Percentiles rank a stretch among this genome's conserved stretches.
phyloP scores from a whole-genome alignment of 2,329 filamentous ascomycete genomes.

The Trichoderma sp. region DNA sequence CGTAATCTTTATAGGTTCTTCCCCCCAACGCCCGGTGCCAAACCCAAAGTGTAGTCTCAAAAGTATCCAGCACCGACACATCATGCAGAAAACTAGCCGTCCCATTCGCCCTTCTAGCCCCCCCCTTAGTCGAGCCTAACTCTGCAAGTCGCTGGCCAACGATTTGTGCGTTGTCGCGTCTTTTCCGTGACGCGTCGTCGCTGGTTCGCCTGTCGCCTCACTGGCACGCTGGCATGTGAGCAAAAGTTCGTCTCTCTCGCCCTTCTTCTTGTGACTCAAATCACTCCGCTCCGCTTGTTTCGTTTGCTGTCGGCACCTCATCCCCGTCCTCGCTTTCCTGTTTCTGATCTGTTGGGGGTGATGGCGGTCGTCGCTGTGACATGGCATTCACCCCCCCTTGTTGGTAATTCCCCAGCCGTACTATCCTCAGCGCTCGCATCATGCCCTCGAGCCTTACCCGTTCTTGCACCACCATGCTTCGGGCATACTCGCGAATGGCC shows the following conservation, averaged over 20 bases:
- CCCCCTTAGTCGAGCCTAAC: background rate
- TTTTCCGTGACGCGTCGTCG: conserved; percentile 10
- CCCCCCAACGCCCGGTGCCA: conserved; percentile 10
- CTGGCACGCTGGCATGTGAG: conserved; percentile 11
- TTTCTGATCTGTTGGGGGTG: conserved; percentile 8
- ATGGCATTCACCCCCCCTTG: background rate
- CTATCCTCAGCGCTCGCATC: conserved; percentile 69
- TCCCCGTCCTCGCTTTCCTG: conserved; percentile 2
- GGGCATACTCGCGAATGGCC: conserved; percentile 73
- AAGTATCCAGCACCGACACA: conserved; percentile 17
- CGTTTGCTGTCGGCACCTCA: conserved; percentile 2
- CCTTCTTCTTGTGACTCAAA: background rate
- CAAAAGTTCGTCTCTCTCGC: background rate
- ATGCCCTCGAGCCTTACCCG: conserved; percentile 75
- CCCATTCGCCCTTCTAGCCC: conserved; percentile 10
- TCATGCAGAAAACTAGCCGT: conserved; percentile 13
- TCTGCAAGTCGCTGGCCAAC: conserved; percentile 8
- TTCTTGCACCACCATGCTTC: conserved; percentile 76
- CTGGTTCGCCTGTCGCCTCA: conserved; percentile 5
- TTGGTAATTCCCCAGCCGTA: conserved; percentile 34
- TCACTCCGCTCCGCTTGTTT: conserved; percentile 6
- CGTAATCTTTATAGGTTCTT: background rate
- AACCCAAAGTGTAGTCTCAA: background rate
- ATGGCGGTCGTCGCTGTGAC: conserved; percentile 2
- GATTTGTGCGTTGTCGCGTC: conserved; percentile 7